Percentiles rank a stretch among this genome's conserved stretches.
Evolutionary conservation across 139 green algal genomes (phyloP).

Genomic region (Pedinophyceae sp.): DNA sequence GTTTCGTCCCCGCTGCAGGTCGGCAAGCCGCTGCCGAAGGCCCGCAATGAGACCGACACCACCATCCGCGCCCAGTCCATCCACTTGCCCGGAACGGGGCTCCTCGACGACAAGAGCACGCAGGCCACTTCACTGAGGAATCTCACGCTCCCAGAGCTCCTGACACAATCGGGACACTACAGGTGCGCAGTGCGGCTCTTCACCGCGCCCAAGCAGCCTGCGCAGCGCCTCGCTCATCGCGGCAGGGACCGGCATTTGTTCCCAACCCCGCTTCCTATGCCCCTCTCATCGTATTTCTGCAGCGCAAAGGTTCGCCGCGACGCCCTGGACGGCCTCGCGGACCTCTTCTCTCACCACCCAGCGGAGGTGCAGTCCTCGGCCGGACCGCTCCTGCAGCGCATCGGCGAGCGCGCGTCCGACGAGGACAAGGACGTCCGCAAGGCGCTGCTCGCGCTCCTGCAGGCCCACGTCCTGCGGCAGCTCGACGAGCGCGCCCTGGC

Average conservation of each 20-base stretch:
- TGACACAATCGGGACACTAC: slow-evolving; percentile 59
- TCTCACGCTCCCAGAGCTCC: slow-evolving; percentile 43
- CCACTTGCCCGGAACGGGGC: slow-evolving; percentile 44
- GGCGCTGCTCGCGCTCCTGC: slow-evolving; percentile 17
- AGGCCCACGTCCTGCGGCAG: slow-evolving; percentile 23
- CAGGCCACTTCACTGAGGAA: neutral
- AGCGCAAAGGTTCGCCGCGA: slow-evolving; percentile 38
- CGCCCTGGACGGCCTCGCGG: slow-evolving; percentile 39
- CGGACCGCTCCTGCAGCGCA: slow-evolving; percentile 15
- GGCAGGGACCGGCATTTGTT: too few species aligned
- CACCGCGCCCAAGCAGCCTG: neutral
- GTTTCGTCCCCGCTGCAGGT: neutral
- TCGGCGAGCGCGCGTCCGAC: slow-evolving; percentile 21
- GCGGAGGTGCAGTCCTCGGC: slow-evolving; percentile 19
- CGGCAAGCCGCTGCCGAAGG: slow-evolving; percentile 59
- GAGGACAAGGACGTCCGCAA: slow-evolving; percentile 16
- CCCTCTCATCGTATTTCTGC: too few species aligned
- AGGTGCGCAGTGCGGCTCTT: slow-evolving; percentile 7
- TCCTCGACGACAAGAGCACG: slow-evolving; percentile 2
- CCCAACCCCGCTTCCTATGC: too few species aligned
- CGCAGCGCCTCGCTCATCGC: too few species aligned
- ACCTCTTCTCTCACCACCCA: slow-evolving; percentile 48
- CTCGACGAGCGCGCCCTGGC: slow-evolving; percentile 25
- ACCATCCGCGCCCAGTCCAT: slow-evolving; percentile 44
- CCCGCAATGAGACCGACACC: slow-evolving; percentile 64